These are phyloP conservation scores for Exserohilum rostratum DNA, from an alignment of 2,329 filamentous ascomycete genomes.

Conservation along the genomic window DNA sequence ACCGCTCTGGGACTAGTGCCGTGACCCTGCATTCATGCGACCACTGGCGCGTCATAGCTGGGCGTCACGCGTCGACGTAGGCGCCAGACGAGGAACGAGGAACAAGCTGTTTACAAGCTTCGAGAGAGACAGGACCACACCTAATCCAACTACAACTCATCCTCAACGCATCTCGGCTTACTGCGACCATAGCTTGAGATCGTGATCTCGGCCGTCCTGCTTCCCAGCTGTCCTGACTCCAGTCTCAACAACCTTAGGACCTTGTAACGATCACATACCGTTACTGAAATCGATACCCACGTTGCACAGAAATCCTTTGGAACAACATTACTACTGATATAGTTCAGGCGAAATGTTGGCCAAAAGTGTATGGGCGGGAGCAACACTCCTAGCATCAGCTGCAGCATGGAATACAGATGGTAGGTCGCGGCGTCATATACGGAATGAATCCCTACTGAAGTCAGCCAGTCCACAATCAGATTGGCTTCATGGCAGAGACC, in stretches of 20 bases:
- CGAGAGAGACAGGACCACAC: background rate
- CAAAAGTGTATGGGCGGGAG: constrained; percentile 1
- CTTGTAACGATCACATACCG: background rate
- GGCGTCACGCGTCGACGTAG: constrained; percentile 11
- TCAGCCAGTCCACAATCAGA: constrained; percentile 48
- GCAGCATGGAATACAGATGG: constrained; percentile 45
- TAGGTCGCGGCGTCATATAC: constrained; percentile 1
- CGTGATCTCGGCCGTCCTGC: background rate
- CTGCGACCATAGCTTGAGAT: background rate
- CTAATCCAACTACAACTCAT: background rate
- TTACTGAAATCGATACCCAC: background rate
- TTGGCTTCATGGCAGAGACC: constrained; percentile 49
- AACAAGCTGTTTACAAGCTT: background rate
- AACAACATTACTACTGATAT: background rate
- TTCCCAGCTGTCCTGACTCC: constrained; percentile 1
- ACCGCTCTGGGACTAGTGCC: constrained; percentile 4
- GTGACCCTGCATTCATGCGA: background rate
- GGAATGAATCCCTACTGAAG: constrained; percentile 8
- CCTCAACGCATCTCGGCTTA: background rate
- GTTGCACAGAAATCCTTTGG: background rate
- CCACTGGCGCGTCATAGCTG: constrained; percentile 15
- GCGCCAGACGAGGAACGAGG: background rate
- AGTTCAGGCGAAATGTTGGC: background rate
- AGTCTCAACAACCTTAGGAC: constrained; percentile 1
- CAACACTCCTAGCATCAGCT: constrained; percentile 20